Conservation (phyloP, 2,329 filamentous ascomycete species). For the Fusarium dlaminii region DNA sequence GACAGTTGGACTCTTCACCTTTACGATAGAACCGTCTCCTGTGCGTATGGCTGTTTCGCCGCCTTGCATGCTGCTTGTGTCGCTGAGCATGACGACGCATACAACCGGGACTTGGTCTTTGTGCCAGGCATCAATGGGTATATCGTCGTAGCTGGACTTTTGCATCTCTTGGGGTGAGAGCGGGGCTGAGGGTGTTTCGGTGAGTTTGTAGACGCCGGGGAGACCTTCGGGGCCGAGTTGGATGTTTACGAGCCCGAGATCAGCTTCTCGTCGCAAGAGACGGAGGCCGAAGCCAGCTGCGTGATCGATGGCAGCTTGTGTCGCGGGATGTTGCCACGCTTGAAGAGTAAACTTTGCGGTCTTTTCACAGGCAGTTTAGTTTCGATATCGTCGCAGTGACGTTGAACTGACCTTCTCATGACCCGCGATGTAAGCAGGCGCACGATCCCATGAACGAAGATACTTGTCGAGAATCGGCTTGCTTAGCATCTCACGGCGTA, state of each 20-base stretch:
- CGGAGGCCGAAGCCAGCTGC: background rate
- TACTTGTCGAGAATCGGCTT: background rate
- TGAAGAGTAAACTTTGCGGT: background rate
- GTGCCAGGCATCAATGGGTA: conserved; percentile 23
- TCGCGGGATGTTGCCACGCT: background rate
- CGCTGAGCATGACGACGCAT: conserved; percentile 28
- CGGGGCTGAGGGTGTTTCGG: background rate
- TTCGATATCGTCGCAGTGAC: fast-evolving
- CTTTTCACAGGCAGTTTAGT: background rate
- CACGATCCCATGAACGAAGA: background rate
- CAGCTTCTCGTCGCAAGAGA: background rate
- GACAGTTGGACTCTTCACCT: background rate
- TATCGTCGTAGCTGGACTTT: background rate
- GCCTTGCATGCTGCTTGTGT: conserved; percentile 20
- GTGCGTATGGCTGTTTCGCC: conserved; percentile 21
- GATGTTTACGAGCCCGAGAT: background rate
- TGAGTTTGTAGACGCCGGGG: background rate
- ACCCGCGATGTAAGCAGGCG: background rate
- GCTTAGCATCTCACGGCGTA: background rate
- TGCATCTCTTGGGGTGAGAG: background rate
- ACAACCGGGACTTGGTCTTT: conserved; percentile 22
- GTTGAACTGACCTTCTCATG: background rate
- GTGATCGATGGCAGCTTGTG: background rate
- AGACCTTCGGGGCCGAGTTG: background rate
- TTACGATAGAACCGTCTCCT: background rate